Conservation (phyloP, 352 stramenopile species). For the Phytophthora citrophthora region DNA sequence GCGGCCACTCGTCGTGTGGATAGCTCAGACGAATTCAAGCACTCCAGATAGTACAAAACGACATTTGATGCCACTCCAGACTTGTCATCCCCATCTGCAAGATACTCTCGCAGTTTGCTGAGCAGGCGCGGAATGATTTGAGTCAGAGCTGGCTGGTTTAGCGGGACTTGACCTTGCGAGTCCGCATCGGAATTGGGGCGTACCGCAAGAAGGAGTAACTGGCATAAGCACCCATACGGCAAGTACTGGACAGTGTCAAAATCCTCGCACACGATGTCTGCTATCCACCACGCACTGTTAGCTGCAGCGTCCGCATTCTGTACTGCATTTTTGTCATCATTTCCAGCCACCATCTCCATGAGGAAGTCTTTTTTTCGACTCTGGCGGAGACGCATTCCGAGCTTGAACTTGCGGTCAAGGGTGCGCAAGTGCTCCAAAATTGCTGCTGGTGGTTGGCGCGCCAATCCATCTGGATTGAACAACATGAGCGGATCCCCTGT, state of each 20-base stretch:
- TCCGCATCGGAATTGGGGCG: slow-evolving; percentile 20
- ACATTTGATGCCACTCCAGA: slow-evolving; percentile 51
- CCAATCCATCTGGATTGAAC: slow-evolving; percentile 69
- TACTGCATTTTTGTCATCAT: slow-evolving; percentile 39
- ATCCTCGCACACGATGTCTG: slow-evolving; percentile 88
- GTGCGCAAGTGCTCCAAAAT: slow-evolving; percentile 80
- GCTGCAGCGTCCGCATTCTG: slow-evolving; percentile 22
- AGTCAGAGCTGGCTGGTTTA: slow-evolving; percentile 44
- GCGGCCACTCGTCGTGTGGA: slow-evolving; percentile 63
- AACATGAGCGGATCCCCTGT: slow-evolving; percentile 76
- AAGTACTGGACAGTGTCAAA: slow-evolving; percentile 84
- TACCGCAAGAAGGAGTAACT: slow-evolving; percentile 74
- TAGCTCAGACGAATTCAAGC: slow-evolving; percentile 59
- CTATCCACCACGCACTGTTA: slow-evolving; percentile 80
- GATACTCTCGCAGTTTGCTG: slow-evolving; percentile 61
- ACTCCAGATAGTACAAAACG: slow-evolving; percentile 76
- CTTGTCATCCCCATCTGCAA: slow-evolving; percentile 42
- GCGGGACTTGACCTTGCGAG: slow-evolving; percentile 22
- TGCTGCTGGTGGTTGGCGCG: slow-evolving; percentile 68
- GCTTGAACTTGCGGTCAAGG: slow-evolving; percentile 76
- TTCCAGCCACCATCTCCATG: slow-evolving; percentile 85
- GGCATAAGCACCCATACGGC: slow-evolving; percentile 75
- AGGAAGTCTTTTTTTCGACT: slow-evolving; percentile 82
- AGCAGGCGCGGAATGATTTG: slow-evolving; percentile 66
- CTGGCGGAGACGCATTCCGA: slow-evolving; percentile 80